These are phyloP conservation scores for Scheffersomyces titani DNA, from an alignment of 1,139 yeast species.

Conservation along the genomic window DNA sequence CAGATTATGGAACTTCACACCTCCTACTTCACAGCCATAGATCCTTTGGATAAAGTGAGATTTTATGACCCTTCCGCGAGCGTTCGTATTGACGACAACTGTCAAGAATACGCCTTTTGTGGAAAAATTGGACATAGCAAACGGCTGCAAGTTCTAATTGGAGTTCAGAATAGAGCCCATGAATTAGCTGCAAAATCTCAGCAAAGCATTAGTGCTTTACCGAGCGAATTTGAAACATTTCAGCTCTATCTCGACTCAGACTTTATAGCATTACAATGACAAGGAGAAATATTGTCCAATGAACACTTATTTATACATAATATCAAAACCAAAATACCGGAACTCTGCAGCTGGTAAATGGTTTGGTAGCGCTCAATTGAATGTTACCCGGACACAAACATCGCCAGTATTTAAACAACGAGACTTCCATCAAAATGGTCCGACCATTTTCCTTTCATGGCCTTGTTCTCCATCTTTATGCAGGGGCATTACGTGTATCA, in stretches of 20 bases:
- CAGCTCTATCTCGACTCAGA: background rate
- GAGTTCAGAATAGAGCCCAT: background rate
- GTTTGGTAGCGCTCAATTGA: background rate
- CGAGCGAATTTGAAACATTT: background rate
- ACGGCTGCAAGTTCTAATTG: background rate
- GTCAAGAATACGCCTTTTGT: conserved; percentile 2
- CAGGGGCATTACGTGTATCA: conserved; percentile 99
- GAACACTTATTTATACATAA: background rate
- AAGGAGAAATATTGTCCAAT: background rate
- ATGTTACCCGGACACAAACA: conserved; percentile 20
- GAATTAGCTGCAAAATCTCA: background rate
- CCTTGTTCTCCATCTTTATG: conserved; percentile 80
- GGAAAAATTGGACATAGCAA: conserved; percentile 23
- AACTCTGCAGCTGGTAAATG: background rate
- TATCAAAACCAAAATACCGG: too few relatives aligned
- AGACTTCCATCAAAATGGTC: conserved; percentile 7
- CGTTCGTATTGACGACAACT: conserved; percentile 6
- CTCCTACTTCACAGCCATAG: conserved; percentile 27
- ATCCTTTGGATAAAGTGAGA: conserved; percentile 15
- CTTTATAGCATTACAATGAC: background rate
- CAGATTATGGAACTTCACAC: conserved; percentile 37
- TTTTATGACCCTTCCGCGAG: conserved; percentile 24
- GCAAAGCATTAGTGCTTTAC: background rate
- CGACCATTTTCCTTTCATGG: conserved; percentile 15
- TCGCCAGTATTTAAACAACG: conserved; percentile 15